Evolutionary conservation across 495 filamentous ascomycete species (phyloP).

Genomic region (Trichoderma gamsii): DNA sequence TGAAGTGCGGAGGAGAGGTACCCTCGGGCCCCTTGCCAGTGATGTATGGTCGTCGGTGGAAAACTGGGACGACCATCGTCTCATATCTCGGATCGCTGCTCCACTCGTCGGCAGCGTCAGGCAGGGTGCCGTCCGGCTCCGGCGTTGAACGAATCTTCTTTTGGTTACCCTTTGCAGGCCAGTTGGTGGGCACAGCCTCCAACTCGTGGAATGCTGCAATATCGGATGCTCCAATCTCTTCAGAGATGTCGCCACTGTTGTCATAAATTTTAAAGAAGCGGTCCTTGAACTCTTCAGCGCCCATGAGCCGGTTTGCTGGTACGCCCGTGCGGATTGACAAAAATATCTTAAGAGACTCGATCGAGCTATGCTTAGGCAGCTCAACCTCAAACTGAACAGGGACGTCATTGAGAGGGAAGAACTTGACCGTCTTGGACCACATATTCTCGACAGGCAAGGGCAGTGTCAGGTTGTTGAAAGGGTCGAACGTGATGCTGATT

Average conservation of each 20-base stretch:
- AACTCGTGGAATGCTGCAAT: constrained; percentile 71
- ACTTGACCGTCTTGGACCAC: constrained; percentile 67
- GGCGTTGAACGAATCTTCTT: constrained; percentile 42
- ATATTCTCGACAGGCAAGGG: constrained; percentile 79
- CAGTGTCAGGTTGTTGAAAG: constrained; percentile 89
- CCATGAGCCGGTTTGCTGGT: constrained; percentile 55
- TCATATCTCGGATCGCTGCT: constrained; percentile 63
- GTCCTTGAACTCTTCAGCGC: constrained; percentile 68
- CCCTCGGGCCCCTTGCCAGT: constrained; percentile 15
- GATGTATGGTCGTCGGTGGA: constrained; percentile 50
- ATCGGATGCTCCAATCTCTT: constrained; percentile 61
- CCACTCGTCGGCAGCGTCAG: constrained; percentile 26
- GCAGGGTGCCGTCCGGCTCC: constrained; percentile 38
- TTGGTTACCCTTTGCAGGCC: constrained; percentile 46
- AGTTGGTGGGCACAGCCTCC: constrained; percentile 72
- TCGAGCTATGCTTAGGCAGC: constrained; percentile 72
- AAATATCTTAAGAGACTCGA: constrained; percentile 68
- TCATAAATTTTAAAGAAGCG: constrained; percentile 82
- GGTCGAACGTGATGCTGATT: constrained; percentile 97
- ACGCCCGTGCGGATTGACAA: constrained; percentile 62
- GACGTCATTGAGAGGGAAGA: constrained; percentile 58
- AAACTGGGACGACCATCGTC: constrained; percentile 69
- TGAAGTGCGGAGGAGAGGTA: constrained; percentile 43
- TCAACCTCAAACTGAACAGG: constrained; percentile 75
- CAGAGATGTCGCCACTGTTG: constrained; percentile 57